Base-by-base conservation (phyloP, 306 rosid species). In the Aeschynomene evenia region DNA sequence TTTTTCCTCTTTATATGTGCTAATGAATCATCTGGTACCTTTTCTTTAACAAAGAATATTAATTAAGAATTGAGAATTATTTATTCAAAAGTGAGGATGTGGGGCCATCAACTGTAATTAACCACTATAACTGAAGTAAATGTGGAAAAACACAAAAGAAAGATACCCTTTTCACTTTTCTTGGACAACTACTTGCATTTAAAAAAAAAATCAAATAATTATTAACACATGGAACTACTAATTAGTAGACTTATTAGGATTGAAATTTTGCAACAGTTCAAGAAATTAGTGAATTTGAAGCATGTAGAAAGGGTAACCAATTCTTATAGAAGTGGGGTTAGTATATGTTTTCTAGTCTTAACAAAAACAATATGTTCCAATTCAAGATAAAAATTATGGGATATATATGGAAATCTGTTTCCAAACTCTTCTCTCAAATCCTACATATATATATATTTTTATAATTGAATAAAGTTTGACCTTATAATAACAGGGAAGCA, bases 121-220 rank as follows among this genome's bases (percentile, higher is more conserved):
- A 85, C 94, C 83, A 78, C 88, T 80, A 81, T 85, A 89, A 89
- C 91, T n/a, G 89, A 81, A 77, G 79, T 81, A 55, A 79, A 79
- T 63, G 61, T 50, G 20, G 34, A 14, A 11, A 50, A 71, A 62
- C 31, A 22, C 62, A 76, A 52, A 67, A 15, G 16, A 67, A 61
- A 66, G 16, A 43, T 58, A 50, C 14, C 26, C 58, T 72, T 49
- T 78, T 58, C 55, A 50, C 74, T 50, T 29, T 78, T 72, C 10
- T 18, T 53, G 9, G 48, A 80, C 36, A 37, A 63, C 57, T 36
- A 60, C 67, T 65, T 51, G 34, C 21, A 53, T 12, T 39, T 9
- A 39, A 39, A 2, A 39, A 39, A 39, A 39, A 39, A 14, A n/a
- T n/a, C n/a, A n/a, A n/a, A n/a, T 1, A 21, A 26, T 52, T 28